phyloP scores from a whole-genome alignment of 1,284 basidiomycete species.

The Bjerkandera adusta region DNA sequence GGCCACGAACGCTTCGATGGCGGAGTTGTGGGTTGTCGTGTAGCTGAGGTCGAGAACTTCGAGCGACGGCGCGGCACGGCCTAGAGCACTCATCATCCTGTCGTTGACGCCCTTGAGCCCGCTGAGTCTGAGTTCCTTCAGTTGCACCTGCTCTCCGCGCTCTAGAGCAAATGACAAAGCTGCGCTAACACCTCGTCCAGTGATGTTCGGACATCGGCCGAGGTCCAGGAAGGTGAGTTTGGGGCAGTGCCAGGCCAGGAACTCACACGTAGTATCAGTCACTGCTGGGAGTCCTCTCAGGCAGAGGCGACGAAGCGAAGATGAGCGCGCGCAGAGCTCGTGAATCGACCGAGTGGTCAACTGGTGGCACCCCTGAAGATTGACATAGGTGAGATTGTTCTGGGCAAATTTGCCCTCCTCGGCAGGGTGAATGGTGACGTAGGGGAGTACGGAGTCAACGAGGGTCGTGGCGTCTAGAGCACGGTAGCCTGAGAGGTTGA shows the following conservation, averaged over 20 bases:
- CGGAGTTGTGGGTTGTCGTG: slow-evolving; percentile 71
- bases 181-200: slow-evolving; percentile 56
- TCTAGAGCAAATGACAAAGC: slow-evolving; percentile 40
- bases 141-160: slow-evolving; percentile 42
- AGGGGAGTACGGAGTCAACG: slow-evolving; percentile 47
- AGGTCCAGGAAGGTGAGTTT: slow-evolving; percentile 66
- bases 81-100: slow-evolving; percentile 57
- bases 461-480: slow-evolving; percentile 49
- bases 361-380: slow-evolving; percentile 72
- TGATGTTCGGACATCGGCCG: slow-evolving; percentile 69
- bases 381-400: slow-evolving; percentile 68
- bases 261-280: slow-evolving; percentile 69
- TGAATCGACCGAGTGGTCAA: slow-evolving; percentile 68
- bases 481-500: slow-evolving; percentile 70
- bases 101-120: slow-evolving; percentile 64
- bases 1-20: slow-evolving; percentile 69
- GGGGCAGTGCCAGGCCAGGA: slow-evolving; percentile 57
- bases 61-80: slow-evolving; percentile 64
- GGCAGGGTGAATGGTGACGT: slow-evolving; percentile 45
- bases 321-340: slow-evolving; percentile 68
- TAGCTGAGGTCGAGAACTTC: slow-evolving; percentile 84
- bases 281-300: slow-evolving; percentile 71
- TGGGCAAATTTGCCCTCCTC: slow-evolving; percentile 35
- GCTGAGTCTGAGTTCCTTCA: slow-evolving; percentile 62
- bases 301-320: slow-evolving; percentile 55